Evolutionary conservation across 495 filamentous ascomycete species (phyloP).

Genomic region (Xylaria scruposa): DNA sequence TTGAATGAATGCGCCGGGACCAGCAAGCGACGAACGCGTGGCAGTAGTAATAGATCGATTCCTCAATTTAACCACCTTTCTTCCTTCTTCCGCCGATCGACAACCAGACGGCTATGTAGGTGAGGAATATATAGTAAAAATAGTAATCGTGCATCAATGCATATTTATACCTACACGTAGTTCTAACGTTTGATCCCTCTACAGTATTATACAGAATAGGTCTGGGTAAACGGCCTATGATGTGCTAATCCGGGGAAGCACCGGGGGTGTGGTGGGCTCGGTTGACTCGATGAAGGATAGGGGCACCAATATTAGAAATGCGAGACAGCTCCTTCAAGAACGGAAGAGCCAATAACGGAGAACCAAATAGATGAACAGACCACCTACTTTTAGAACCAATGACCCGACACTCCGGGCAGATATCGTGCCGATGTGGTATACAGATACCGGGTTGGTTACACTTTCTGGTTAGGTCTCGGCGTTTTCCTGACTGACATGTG

Average conservation of each 20-base stretch:
- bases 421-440: conserved; percentile 6
- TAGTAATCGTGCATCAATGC: conserved; percentile 13
- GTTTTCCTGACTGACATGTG: conserved; percentile 3
- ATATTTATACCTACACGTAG: background rate
- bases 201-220: conserved; percentile 2
- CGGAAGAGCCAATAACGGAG: background rate
- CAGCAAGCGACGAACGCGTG: background rate
- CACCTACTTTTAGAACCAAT: background rate
- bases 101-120: background rate
- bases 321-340: background rate
- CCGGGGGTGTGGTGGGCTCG: conserved; percentile 8
- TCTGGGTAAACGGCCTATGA: background rate
- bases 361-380: conserved; percentile 4
- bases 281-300: conserved; percentile 2
- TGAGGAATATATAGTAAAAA: background rate
- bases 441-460: conserved; percentile 5
- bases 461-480: background rate
- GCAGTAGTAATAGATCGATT: background rate
- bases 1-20: background rate
- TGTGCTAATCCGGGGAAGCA: conserved; percentile 17
- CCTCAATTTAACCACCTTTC: background rate
- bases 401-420: conserved; percentile 22
- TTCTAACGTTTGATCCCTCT: background rate
- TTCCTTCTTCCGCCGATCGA: background rate
- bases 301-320: background rate